A percentile compares a stretch with the other conserved stretches of the same genome.
These are phyloP conservation scores for Pyricularia sp. DNA, from an alignment of 2,329 filamentous ascomycete genomes.

Conservation along the genomic window DNA sequence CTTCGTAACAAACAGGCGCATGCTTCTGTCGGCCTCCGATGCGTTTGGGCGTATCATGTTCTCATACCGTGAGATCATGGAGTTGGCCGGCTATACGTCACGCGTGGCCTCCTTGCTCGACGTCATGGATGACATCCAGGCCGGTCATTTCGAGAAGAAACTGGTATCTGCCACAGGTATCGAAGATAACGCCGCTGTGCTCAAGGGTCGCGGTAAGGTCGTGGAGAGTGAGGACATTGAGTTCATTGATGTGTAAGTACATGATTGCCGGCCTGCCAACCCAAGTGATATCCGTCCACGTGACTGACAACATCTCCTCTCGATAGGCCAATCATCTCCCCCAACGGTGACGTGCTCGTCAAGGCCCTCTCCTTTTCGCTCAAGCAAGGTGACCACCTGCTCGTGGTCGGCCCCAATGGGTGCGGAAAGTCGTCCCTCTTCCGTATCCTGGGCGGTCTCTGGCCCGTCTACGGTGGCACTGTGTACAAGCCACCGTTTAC, in stretches of 20 bases:
- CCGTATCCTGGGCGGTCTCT: slow-evolving; percentile 87
- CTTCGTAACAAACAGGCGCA: slow-evolving; percentile 86
- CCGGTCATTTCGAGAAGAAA: slow-evolving; percentile 90
- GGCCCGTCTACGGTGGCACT: slow-evolving; percentile 92
- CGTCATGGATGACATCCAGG: slow-evolving; percentile 86
- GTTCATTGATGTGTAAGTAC: slow-evolving; percentile 62
- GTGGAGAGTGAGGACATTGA: slow-evolving; percentile 73
- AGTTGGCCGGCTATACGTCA: slow-evolving; percentile 88
- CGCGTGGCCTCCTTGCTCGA: slow-evolving; percentile 80
- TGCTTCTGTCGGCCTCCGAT: slow-evolving; percentile 87
- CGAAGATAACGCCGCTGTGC: slow-evolving; percentile 68
- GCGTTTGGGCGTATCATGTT: slow-evolving; percentile 96
- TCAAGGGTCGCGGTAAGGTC: slow-evolving; percentile 69
- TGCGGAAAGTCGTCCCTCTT: slow-evolving; percentile 96
- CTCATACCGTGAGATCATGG: slow-evolving; percentile 93
- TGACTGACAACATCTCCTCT: slow-evolving; percentile 6
- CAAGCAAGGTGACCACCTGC: slow-evolving; percentile 72
- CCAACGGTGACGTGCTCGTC: slow-evolving; percentile 88
- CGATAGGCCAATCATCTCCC: slow-evolving; percentile 72
- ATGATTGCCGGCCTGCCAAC: neutral
- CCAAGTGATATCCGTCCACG: slow-evolving; percentile 5
- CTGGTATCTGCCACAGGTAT: slow-evolving; percentile 79
- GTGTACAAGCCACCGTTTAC: slow-evolving; percentile 85
- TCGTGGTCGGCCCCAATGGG: slow-evolving; percentile 92
- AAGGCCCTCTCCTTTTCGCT: slow-evolving; percentile 78